Conservation (phyloP, 306 rosid species). For the Fagus sylvatica region DNA sequence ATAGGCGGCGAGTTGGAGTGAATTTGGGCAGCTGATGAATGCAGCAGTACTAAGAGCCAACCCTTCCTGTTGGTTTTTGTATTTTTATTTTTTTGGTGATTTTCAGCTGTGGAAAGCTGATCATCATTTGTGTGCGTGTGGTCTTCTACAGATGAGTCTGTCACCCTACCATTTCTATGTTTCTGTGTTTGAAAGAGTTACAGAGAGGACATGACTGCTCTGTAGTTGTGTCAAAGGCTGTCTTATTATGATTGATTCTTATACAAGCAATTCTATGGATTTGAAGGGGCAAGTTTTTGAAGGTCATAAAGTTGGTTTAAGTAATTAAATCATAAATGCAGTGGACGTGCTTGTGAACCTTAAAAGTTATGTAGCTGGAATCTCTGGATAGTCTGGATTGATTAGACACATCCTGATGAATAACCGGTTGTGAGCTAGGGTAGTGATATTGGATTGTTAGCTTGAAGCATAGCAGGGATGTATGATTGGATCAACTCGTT, state of each 20-base stretch:
- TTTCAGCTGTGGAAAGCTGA: background rate
- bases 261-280: background rate
- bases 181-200: background rate
- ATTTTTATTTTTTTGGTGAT: background rate
- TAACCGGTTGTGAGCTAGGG: background rate
- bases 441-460: background rate
- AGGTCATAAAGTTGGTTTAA: background rate
- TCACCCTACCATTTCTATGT: constrained; percentile 6
- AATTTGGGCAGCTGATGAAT: constrained; percentile 36
- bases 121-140: background rate
- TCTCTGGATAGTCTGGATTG: background rate
- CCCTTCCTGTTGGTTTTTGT: background rate
- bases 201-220: background rate
- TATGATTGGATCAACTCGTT: background rate
- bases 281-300: background rate
- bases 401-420: background rate
- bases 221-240: too few relatives aligned
- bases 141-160: constrained; percentile 13
- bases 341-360: background rate
- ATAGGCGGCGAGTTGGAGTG: constrained; percentile 45
- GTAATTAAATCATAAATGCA: too few relatives aligned
- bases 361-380: background rate
- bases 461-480: background rate
- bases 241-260: too few relatives aligned
- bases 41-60: constrained; percentile 6